Conservation (phyloP, 192 early-diverging fungal genomes). For the Backusella westeae region DNA sequence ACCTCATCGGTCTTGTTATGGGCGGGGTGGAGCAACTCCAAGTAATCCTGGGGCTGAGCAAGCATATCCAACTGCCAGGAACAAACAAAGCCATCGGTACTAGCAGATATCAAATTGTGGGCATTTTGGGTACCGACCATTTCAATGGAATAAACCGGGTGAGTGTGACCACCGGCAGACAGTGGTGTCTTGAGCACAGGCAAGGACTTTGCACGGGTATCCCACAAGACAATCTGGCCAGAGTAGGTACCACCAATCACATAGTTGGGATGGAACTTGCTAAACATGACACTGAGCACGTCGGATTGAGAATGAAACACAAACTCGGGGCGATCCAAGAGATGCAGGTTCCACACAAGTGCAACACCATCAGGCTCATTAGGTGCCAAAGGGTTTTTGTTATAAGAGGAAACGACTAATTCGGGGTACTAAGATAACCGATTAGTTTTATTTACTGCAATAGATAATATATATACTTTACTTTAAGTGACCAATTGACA, state of each 20-base stretch:
- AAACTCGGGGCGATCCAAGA: constrained; percentile 90
- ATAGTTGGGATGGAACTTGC: constrained; percentile 89
- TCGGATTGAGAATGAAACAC: constrained; percentile 91
- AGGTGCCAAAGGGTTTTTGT: constrained; percentile 80
- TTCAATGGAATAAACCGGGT: constrained; percentile 89
- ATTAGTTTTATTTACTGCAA: too few species aligned
- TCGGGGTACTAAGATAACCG: constrained; percentile 67
- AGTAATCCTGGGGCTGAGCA: constrained; percentile 90
- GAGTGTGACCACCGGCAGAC: constrained; percentile 91
- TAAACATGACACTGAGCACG: constrained; percentile 85
- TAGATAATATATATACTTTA: constrained; percentile 15
- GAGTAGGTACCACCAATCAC: constrained; percentile 96
- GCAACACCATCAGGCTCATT: constrained; percentile 96
- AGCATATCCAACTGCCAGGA: constrained; percentile 98
- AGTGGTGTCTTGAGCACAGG: constrained; percentile 95
- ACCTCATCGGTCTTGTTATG: constrained; percentile 91
- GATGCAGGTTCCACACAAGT: constrained; percentile 90
- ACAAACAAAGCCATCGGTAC: constrained; percentile 96
- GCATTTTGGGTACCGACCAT: constrained; percentile 96
- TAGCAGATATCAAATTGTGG: constrained; percentile 87
- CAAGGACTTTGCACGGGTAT: constrained; percentile 84
- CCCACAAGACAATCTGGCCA: constrained; percentile 98
- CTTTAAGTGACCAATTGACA: constrained; percentile 86
- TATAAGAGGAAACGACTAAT: constrained; percentile 86
- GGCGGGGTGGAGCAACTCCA: constrained; percentile 74